Evolutionary conservation across 306 rosid species (phyloP), one percentile per base, ranked within the genome.

Genomic region (Coriaria nepalensis): DNA sequence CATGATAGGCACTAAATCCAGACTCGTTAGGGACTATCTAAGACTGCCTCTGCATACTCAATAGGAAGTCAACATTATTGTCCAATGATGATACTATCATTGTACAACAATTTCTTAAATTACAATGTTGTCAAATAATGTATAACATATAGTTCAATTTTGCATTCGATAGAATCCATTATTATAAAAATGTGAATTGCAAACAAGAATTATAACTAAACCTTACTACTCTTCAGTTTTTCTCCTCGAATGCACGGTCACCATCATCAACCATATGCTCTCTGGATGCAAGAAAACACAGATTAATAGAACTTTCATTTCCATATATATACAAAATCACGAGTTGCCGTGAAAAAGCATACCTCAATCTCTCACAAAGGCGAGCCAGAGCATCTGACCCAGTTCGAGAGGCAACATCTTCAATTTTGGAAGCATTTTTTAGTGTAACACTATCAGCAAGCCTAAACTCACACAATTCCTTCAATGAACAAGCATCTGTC

Each of bases 381-480:
- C 97, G 90, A 40, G 86, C 97, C 46, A 88, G 62, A 65, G 93
- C 86, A 64, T 88, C 95, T 8, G 97, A 78, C 42, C 94, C 95
- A 12, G 90, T 88, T 75, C 90, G 72, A 42, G 61, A 76, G 2
- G 97, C 97, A 60, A 84, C 53, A 68, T 81, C 97, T 71, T 74
- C 95, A 12, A 88, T 68, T 50, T 41, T 43, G 37, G 82, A 68
- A 56, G 90, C 84, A 59, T 84, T 67, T 53, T 74, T 68, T 55
- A 62, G 69, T 59, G 78, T 84, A 68, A 78, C 72, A 48, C 66
- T 61, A 54, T 84, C 95, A 5, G 87, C 97, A 53, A 84, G 84
- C 50, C 71, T 77, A 68, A 81, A 80, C 61, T 83, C 97, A 49
- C 95, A 88, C 74, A 88, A 57, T 65, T 88, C 95, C 75, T 88